Percentiles rank a stretch among this genome's conserved stretches.
phyloP scores from a whole-genome alignment of 2,329 filamentous ascomycete species.

The Sporothrix mexicana region DNA sequence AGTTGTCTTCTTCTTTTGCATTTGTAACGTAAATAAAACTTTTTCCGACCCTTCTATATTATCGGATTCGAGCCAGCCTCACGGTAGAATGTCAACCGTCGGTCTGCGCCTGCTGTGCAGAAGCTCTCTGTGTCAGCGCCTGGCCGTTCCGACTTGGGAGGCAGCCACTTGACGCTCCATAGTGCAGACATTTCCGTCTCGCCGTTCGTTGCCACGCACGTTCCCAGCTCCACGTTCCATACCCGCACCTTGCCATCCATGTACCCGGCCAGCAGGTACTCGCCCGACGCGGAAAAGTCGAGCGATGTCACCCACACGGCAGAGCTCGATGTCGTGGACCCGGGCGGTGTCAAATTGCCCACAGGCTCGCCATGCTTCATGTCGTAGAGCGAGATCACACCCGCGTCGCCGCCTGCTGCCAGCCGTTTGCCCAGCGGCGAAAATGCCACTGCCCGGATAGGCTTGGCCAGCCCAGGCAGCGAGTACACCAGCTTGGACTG shows the following conservation, averaged over 20 bases:
- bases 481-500: slow-evolving; percentile 85
- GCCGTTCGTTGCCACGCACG: slow-evolving; percentile 90
- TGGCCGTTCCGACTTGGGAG: slow-evolving; percentile 65
- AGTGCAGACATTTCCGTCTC: slow-evolving; percentile 83
- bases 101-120: slow-evolving; percentile 76
- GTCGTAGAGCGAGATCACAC: slow-evolving; percentile 89
- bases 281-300: slow-evolving; percentile 92
- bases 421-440: slow-evolving; percentile 84
- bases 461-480: slow-evolving; percentile 82
- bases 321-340: slow-evolving; percentile 63
- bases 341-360: slow-evolving; percentile 67
- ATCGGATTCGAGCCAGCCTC: slow-evolving; percentile 61
- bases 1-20: neutral
- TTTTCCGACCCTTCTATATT: slow-evolving; percentile 15
- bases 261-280: slow-evolving; percentile 84
- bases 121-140: slow-evolving; percentile 64
- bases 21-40: neutral
- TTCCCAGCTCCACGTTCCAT: slow-evolving; percentile 84
- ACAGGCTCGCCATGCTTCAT: slow-evolving; percentile 91
- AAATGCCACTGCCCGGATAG: slow-evolving; percentile 84
- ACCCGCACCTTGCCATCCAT: slow-evolving; percentile 96
- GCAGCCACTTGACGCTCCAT: slow-evolving; percentile 83
- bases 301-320: slow-evolving; percentile 87
- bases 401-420: slow-evolving; percentile 87
- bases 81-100: slow-evolving; percentile 79